These are phyloP conservation scores for Somion occarium DNA, from an alignment of 1,284 basidiomycete genomes.

Conservation along the genomic window DNA sequence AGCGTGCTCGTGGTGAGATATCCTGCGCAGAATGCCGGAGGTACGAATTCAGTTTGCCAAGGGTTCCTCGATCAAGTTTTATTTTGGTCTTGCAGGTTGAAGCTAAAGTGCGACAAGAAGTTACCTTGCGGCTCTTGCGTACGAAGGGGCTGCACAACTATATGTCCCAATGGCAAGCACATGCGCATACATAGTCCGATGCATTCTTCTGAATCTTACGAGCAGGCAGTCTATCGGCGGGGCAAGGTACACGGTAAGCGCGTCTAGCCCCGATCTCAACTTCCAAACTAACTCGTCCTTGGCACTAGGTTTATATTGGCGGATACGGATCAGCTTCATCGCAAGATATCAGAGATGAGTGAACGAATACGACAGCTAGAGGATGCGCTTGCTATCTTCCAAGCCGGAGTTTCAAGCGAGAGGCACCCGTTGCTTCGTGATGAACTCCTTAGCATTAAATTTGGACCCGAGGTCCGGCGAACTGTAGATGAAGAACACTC, in stretches of 20 bases:
- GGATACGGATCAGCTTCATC: conserved; percentile 69
- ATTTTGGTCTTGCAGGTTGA: conserved; percentile 40
- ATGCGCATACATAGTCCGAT: not conserved
- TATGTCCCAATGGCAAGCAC: conserved; percentile 62
- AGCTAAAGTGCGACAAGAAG: conserved; percentile 74
- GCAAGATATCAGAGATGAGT: conserved; percentile 68
- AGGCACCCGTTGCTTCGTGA: conserved; percentile 58
- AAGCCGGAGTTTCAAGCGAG: conserved; percentile 45
- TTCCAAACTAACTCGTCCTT: conserved; percentile 6
- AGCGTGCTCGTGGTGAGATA: conserved; percentile 62
- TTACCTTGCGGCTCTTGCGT: conserved; percentile 73
- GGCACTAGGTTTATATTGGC: conserved; percentile 64
- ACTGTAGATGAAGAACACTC: conserved; percentile 27
- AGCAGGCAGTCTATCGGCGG: conserved; percentile 26
- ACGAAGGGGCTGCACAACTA: conserved; percentile 66
- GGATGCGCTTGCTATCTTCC: conserved; percentile 60
- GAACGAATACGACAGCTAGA: conserved; percentile 74
- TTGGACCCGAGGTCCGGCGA: conserved; percentile 29
- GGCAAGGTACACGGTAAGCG: conserved; percentile 27
- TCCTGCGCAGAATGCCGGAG: conserved; percentile 71
- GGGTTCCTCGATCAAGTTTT: conserved; percentile 1
- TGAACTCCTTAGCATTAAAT: conserved; percentile 67
- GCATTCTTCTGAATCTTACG: conserved; percentile 2
- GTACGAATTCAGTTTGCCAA: conserved; percentile 25
- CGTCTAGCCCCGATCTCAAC: not conserved